Evolutionary conservation across 306 rosid genomes (phyloP).

Genomic region (Trifolium subterraneum): DNA sequence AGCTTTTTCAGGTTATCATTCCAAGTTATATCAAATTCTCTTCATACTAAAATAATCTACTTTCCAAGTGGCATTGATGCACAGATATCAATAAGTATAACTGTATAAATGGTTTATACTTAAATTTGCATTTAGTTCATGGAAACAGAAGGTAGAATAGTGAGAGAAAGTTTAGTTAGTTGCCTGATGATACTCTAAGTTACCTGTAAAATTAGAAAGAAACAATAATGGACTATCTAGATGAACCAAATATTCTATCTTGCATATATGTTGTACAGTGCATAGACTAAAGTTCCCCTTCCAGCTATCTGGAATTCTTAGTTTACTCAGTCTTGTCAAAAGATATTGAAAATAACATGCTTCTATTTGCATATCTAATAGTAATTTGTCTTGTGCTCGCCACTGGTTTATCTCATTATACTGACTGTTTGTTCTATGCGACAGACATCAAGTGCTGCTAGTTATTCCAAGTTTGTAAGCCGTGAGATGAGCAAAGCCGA

Average conservation of each 20-base stretch:
- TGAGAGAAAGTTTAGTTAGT: background rate
- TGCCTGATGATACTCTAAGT: slow-evolving; percentile 1
- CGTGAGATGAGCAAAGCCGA: slow-evolving; percentile 99
- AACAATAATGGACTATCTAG: slow-evolving; percentile 14
- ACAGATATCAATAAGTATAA: background rate
- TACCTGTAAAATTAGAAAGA: slow-evolving; percentile 6
- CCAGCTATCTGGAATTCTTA: slow-evolving; percentile 7
- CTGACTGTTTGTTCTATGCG: slow-evolving; percentile 37
- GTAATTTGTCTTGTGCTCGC: slow-evolving; percentile 20
- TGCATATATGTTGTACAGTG: slow-evolving; percentile 17
- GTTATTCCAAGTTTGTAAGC: slow-evolving; percentile 92
- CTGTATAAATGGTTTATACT: background rate
- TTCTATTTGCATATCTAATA: slow-evolving; percentile 21
- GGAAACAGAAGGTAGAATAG: slow-evolving; percentile 19
- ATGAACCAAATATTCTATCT: slow-evolving; percentile 14
- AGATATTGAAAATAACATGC: slow-evolving; percentile 18
- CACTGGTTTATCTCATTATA: slow-evolving; percentile 12
- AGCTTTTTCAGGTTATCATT: slow-evolving; percentile 18
- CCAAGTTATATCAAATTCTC: slow-evolving; percentile 9
- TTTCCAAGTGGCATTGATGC: slow-evolving; percentile 12
- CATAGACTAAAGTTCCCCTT: slow-evolving; percentile 12
- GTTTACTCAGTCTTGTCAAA: slow-evolving; percentile 14
- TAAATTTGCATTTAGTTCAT: slow-evolving; percentile 28
- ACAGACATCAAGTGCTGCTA: slow-evolving; percentile 93
- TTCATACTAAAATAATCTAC: background rate